phyloP scores from a whole-genome alignment of 768 basidiomycete genomes.

The Pisolithus albus region DNA sequence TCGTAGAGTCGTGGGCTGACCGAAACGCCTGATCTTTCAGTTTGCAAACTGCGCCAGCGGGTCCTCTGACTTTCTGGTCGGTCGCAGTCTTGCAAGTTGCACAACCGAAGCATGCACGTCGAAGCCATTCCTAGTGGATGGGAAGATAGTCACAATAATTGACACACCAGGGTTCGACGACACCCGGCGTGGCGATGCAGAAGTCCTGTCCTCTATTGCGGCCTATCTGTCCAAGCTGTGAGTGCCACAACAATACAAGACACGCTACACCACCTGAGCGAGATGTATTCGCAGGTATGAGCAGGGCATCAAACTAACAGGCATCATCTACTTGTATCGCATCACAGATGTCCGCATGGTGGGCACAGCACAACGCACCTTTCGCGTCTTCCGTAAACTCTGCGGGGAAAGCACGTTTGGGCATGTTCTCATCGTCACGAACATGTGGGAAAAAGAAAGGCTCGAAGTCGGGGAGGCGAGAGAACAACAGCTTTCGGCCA shows the following conservation, averaged over 20 bases:
- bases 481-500: slow-evolving; percentile 38
- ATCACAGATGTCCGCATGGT: slow-evolving; percentile 46
- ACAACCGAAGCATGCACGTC: slow-evolving; percentile 35
- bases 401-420: slow-evolving; percentile 46
- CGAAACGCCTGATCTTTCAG: slow-evolving; percentile 16
- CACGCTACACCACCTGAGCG: neutral
- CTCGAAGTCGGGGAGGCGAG: slow-evolving; percentile 32
- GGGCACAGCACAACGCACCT: slow-evolving; percentile 43
- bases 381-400: slow-evolving; percentile 46
- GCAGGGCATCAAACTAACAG: slow-evolving; percentile 35
- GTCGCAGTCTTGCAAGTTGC: slow-evolving; percentile 37
- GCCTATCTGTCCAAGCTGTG: slow-evolving; percentile 9
- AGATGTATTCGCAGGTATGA: slow-evolving; percentile 21
- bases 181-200: slow-evolving; percentile 35
- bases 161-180: slow-evolving; percentile 55
- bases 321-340: slow-evolving; percentile 50
- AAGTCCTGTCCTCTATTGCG: slow-evolving; percentile 39
- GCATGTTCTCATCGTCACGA: slow-evolving; percentile 48
- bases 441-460: slow-evolving; percentile 44
- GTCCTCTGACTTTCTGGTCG: slow-evolving; percentile 34
- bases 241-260: neutral
- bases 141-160: slow-evolving; percentile 35
- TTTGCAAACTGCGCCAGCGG: slow-evolving; percentile 44
- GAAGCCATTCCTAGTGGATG: slow-evolving; percentile 34
- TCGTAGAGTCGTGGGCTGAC: neutral